Evolutionary conservation across 1,284 basidiomycete species (phyloP).

Genomic region (Ceratobasidium sp.): DNA sequence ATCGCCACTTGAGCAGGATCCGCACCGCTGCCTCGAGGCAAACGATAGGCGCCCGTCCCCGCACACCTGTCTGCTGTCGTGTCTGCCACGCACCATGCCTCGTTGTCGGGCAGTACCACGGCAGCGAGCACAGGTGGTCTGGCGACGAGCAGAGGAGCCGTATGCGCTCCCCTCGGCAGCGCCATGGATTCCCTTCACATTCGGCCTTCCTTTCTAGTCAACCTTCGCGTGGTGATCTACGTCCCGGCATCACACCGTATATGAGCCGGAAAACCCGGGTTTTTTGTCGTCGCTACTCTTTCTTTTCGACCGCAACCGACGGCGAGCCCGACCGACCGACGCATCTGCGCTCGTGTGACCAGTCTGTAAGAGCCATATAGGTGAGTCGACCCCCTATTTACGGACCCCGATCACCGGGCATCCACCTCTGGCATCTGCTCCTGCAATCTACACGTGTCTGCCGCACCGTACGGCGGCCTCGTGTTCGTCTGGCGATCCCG

Average conservation of each 20-base stretch:
- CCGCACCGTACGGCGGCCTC: slow-evolving; percentile 1
- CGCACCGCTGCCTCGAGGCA: slow-evolving; percentile 22
- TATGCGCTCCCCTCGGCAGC: background rate
- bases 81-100: background rate
- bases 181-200: background rate
- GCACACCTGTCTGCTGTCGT: background rate
- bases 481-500: background rate
- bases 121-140: background rate
- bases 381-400: slow-evolving; percentile 1
- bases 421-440: background rate
- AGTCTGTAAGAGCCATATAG: background rate
- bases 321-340: background rate
- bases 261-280: background rate
- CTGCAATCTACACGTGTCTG: slow-evolving; percentile 12
- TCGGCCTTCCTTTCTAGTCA: slow-evolving; percentile 21
- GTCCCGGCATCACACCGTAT: slow-evolving; percentile 10
- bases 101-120: background rate
- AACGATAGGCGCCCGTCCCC: background rate
- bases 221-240: slow-evolving; percentile 22
- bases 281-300: background rate
- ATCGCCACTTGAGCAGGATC: background rate
- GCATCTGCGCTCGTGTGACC: background rate
- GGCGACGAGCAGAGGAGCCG: slow-evolving; percentile 4
- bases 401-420: slow-evolving; percentile 1
- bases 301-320: slow-evolving; percentile 21